Conservation (phyloP, 257 asterid genomes). For the Fraxinus excelsior region DNA sequence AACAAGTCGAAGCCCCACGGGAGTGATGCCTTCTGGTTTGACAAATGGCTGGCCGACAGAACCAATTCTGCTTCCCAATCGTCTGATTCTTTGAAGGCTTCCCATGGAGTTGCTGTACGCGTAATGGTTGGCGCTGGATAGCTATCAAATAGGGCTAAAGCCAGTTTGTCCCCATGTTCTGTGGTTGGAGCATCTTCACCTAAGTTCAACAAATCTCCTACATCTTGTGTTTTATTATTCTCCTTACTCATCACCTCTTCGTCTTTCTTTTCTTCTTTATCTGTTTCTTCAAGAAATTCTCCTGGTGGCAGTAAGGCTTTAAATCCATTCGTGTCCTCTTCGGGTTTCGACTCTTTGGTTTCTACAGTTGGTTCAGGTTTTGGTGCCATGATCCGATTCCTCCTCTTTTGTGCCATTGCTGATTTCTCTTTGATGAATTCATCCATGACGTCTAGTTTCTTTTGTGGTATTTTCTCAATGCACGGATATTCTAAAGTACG, state of each 20-base stretch:
- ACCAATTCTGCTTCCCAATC: constrained; percentile 87
- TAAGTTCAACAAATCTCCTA: constrained; percentile 73
- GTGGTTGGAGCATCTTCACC: constrained; percentile 55
- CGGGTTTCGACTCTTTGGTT: constrained; percentile 36
- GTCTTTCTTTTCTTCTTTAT: constrained; percentile 22
- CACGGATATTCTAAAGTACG: constrained; percentile 81
- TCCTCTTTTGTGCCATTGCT: constrained; percentile 31
- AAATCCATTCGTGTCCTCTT: constrained; percentile 55
- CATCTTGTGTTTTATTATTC: constrained; percentile 34
- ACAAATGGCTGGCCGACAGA: constrained; percentile 68
- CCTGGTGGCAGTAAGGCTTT: constrained; percentile 86
- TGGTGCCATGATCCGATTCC: constrained; percentile 25
- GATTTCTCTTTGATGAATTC: constrained; percentile 72
- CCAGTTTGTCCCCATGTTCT: constrained; percentile 61
- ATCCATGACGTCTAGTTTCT: constrained; percentile 84
- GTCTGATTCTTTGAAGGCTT: constrained; percentile 62
- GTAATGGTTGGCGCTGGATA: constrained; percentile 31
- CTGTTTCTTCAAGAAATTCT: constrained; percentile 32
- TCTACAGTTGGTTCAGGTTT: constrained; percentile 25
- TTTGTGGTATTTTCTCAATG: constrained; percentile 62
- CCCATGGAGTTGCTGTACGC: constrained; percentile 62
- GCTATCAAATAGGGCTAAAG: constrained; percentile 76
- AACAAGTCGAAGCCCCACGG: constrained; percentile 63
- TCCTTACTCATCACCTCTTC: background rate
- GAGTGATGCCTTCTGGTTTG: constrained; percentile 62